A percentile compares a stretch with the other conserved stretches of the same genome.
These are phyloP conservation scores for Begonia masoniana DNA, from an alignment of 306 rosid genomes.

Conservation along the genomic window DNA sequence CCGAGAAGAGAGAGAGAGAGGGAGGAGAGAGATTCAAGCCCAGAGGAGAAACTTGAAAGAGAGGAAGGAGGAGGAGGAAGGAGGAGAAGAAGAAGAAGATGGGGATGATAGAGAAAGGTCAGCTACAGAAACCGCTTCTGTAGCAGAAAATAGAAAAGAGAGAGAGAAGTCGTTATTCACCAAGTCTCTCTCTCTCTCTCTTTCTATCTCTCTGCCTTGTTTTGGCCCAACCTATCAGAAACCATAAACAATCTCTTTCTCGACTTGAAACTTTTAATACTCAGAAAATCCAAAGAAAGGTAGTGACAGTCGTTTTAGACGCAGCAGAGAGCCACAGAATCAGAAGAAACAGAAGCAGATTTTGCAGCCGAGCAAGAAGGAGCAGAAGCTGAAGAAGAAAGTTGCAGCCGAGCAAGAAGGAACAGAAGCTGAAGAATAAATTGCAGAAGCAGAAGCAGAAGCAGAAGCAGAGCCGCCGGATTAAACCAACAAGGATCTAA, in stretches of 20 bases:
- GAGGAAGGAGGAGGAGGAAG: slow-evolving; percentile 8
- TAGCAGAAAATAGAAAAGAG: slow-evolving; percentile 8
- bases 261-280: neutral
- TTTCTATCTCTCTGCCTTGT: neutral
- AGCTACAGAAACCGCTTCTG: slow-evolving; percentile 1
- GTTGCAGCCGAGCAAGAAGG: slow-evolving; percentile 11
- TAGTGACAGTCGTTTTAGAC: slow-evolving; percentile 22
- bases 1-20: slow-evolving; percentile 5
- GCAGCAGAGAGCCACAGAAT: neutral
- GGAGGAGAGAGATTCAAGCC: neutral
- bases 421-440: slow-evolving; percentile 9
- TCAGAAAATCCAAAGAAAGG: slow-evolving; percentile 37
- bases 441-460: slow-evolving; percentile 8
- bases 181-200: slow-evolving; percentile 18
- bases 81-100: slow-evolving; percentile 15
- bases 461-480: slow-evolving; percentile 1
- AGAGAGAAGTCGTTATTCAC: slow-evolving; percentile 47
- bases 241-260: neutral
- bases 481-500: slow-evolving; percentile 8
- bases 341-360: slow-evolving; percentile 13
- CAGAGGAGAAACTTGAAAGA: neutral
- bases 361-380: slow-evolving; percentile 11
- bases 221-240: neutral
- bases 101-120: slow-evolving; percentile 18
- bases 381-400: slow-evolving; percentile 10